Evolutionary conservation across 2,329 filamentous ascomycete genomes (phyloP), one percentile per base, ranked within the genome.

Genomic region (Incumbomyces lentus): DNA sequence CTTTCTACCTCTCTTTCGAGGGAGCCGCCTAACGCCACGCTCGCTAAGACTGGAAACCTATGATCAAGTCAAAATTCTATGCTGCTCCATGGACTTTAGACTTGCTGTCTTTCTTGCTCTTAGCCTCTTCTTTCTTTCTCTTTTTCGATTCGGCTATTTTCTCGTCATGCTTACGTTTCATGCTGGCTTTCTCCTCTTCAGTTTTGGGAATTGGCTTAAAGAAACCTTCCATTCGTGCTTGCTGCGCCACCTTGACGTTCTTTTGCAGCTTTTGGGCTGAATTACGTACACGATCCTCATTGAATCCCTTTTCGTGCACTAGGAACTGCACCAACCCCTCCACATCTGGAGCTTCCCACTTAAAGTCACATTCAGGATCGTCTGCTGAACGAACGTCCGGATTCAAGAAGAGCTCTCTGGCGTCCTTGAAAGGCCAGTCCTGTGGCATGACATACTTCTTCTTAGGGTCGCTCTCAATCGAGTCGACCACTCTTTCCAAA

Each of bases 341-440:
- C 1, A 92, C 73, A 59, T 98, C 89, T 2, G 92, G 92, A 49
- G 82, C 82, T 37, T 95, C 88, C 92, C 93, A 98, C 67, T 95
- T 95, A 73, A 96, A 95, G 62, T 98, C 88, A 65, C 89, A 96
- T 11, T 87, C 80, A 1, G 85, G 79, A 59, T 93, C 78, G 56
- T 93, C 85, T 18, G 90, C 88, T 37, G 76, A 64, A 31, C 84
- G 82, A 19, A 98, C 90, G 57, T 96, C 88, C 0, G 92, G 92
- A 57, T 90, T 75, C 62, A 93, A 82, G 71, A 98, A 96, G 22
- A 98, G 79, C 14, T 88, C 79, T 34, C 93, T 85, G 6, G 92
- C 93, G 59, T 98, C 89, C 57, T 83, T 74, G 64, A 83, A 98
- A 0, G 92, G 92, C 90, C 92, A 98, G 68, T 95, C 86, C n/a